Base-by-base conservation (phyloP, 2,329 filamentous ascomycete species). In the Sporothrix brunneoviolacea region DNA sequence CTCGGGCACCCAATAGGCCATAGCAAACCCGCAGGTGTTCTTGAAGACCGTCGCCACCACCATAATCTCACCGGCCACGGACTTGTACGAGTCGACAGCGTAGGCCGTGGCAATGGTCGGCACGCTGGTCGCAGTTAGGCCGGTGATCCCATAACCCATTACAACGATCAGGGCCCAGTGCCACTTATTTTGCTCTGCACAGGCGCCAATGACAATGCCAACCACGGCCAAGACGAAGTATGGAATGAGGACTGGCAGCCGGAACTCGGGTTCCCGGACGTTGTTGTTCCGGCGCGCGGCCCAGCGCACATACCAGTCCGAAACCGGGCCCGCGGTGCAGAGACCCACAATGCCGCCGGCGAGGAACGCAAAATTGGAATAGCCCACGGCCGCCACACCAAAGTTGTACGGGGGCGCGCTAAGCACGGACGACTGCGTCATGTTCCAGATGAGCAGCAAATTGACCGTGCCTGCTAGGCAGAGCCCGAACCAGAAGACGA, bases 41-140 rank as follows among this genome's bases (percentile, higher is more conserved):
- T 83, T 83, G 59, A 81, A 80, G 40, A 83, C 77, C 0, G 79
- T 83, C 55, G 81, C 75, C 8, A 73, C 69, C 0, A 83, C 79
- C 60, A 83, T 79, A 42, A 83, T 65, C 3, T 70, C 73, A 3
- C 80, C 79, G 0, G 79, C 72, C 3, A 83, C 75, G 0, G 80
- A 77, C 61, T 83, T 83, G 63, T 84, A 83, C 32, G 70, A 76
- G 60, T 83, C 80, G 15, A 83, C 72, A 0, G 77, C 73, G 58
- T 83, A 82, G 4, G 65, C 76, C n/a, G 67, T 72, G 7, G 66
- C 68, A 51, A 82, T 81, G 13, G 74, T 72, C 0, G 78, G 77
- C 8, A 82, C 62, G 1, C 76, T 76, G 5, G 77, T 72, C 16
- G 80, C 77, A 57, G 79, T 74, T 35, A 81, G 18, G 3, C 54